Conservation (phyloP, 768 basidiomycete genomes). For the Pleurotus ostreatus region DNA sequence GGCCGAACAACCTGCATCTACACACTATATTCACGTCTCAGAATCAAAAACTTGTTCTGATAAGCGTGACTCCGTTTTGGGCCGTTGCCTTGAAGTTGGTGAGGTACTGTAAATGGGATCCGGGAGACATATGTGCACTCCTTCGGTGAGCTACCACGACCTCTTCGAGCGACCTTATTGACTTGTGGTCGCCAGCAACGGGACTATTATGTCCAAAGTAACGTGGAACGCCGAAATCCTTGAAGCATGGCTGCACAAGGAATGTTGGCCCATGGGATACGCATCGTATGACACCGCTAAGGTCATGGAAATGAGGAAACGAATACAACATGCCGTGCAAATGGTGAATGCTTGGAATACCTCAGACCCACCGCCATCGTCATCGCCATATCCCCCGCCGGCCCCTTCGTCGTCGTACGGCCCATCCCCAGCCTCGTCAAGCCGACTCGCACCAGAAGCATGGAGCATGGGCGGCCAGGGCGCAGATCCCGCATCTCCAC, state of each 20-base stretch:
- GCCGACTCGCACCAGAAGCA: conserved; percentile 1
- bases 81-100: conserved; percentile 70
- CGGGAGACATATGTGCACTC: conserved; percentile 62
- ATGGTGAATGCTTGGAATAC: conserved; percentile 18
- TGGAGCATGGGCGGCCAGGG: conserved; percentile 8
- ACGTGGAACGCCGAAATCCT: conserved; percentile 53
- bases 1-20: conserved; percentile 43
- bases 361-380: not conserved
- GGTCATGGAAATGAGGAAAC: conserved; percentile 39
- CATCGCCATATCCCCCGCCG: not conserved
- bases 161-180: not conserved
- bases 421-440: not conserved
- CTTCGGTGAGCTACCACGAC: conserved; percentile 43
- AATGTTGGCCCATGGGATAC: conserved; percentile 68
- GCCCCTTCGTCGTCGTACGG: not conserved
- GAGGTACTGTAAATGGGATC: conserved; percentile 59
- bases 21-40: conserved; percentile 56
- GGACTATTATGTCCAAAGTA: conserved; percentile 44
- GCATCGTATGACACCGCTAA: conserved; percentile 38
- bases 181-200: conserved; percentile 33
- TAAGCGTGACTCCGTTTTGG: conserved; percentile 71
- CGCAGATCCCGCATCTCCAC: not conserved
- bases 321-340: conserved; percentile 52
- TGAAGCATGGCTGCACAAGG: conserved; percentile 51
- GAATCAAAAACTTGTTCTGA: conserved; percentile 44